A percentile compares a stretch with the other conserved stretches of the same genome.
Conservation (phyloP, 306 rosid genomes). For the Pterocarpus macrocarpus region DNA sequence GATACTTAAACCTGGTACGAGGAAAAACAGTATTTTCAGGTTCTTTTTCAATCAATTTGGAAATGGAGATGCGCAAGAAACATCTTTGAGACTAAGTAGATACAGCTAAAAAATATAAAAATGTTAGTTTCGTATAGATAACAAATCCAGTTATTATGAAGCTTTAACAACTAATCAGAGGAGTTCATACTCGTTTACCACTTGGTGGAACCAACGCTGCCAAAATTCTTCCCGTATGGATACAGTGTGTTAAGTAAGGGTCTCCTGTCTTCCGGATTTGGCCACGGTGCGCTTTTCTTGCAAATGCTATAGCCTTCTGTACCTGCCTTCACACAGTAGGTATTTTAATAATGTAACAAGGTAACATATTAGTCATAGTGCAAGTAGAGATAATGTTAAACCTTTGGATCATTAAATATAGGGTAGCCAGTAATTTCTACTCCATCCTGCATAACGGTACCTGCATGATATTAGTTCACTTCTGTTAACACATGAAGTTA, state of each 20-base stretch:
- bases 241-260: conserved; percentile 90
- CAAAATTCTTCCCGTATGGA: conserved; percentile 90
- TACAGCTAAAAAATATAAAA: neutral
- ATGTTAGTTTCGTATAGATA: neutral
- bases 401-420: conserved; percentile 82
- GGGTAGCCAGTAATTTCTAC: conserved; percentile 92
- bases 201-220: conserved; percentile 92
- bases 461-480: conserved; percentile 55
- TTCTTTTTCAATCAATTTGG: neutral
- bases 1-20: neutral
- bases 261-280: conserved; percentile 93
- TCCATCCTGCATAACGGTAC: conserved; percentile 82
- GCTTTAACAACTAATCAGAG: conserved; percentile 36
- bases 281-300: conserved; percentile 90
- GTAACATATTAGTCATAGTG: conserved; percentile 26
- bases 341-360: conserved; percentile 58
- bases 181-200: conserved; percentile 76
- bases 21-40: conserved; percentile 2
- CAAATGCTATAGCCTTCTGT: conserved; percentile 91
- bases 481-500: conserved; percentile 5
- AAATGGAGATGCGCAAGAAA: conserved; percentile 14
- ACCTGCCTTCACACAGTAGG: conserved; percentile 92
- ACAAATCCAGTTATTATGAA: conserved; percentile 1
- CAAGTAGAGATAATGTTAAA: conserved; percentile 57
- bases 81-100: neutral